Evolutionary conservation across 2,329 filamentous ascomycete genomes (phyloP).

Genomic region (Alternaria triticina): DNA sequence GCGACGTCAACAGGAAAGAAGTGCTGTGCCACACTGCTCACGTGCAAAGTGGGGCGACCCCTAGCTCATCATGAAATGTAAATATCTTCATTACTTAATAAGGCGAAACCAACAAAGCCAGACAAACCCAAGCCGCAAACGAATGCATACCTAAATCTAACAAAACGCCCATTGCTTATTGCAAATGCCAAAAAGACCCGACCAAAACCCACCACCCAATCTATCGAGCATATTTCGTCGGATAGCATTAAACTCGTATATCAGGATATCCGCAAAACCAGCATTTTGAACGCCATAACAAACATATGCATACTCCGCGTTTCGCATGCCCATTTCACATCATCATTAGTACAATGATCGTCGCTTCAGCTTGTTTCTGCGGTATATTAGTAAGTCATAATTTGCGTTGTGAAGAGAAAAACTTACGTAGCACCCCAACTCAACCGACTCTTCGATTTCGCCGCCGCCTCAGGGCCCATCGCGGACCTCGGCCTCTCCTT

Average conservation of each 20-base stretch:
- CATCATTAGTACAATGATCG: slow-evolving; percentile 7
- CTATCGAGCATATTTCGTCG: not conserved
- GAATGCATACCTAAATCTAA: not conserved
- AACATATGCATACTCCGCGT: not conserved
- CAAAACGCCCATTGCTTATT: not conserved
- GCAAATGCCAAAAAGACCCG: not conserved
- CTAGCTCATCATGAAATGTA: too few species aligned
- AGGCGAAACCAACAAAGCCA: not conserved
- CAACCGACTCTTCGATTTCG: slow-evolving; percentile 19
- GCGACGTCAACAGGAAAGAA: too few species aligned
- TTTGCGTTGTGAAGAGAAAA: too few species aligned
- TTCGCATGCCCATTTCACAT: not conserved
- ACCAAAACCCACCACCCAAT: not conserved
- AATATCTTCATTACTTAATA: not conserved
- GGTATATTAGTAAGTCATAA: too few species aligned
- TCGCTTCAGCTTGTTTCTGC: slow-evolving; percentile 23
- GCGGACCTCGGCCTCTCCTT: slow-evolving; percentile 11
- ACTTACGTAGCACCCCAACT: slow-evolving; percentile 35
- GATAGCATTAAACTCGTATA: not conserved
- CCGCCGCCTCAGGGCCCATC: slow-evolving; percentile 1
- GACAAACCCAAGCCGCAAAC: not conserved
- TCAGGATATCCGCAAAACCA: slow-evolving; percentile 1
- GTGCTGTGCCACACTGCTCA: too few species aligned
- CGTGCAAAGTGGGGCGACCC: too few species aligned
- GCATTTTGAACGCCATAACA: not conserved